Evolutionary conservation across 2,329 filamentous ascomycete genomes (phyloP), one percentile per base, ranked within the genome.

Genomic region (Madurella fahalii): DNA sequence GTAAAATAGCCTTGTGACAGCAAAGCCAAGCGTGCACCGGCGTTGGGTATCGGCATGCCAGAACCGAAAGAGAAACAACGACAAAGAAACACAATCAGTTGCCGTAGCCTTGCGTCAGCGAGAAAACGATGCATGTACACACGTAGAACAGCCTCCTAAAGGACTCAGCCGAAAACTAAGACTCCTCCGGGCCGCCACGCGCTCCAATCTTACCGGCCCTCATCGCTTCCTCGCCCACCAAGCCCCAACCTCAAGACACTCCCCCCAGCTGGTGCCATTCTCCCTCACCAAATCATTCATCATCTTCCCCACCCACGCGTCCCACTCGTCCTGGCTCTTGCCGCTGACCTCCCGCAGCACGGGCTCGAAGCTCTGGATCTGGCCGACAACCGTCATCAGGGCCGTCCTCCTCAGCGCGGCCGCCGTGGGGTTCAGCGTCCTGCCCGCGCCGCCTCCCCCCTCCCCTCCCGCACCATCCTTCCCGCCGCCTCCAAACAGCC

Each of bases 291-390:
- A 72, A 70, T 94, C 87, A 45, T 83, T 82, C 80, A 90, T 93
- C 87, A 96, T 89, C 70, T 86, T 89, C 40, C 86, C 84, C 73
- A 89, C 84, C 92, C 92, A 96, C 41, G 84, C 78, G 69, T 95
- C 89, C 91, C 91, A 96, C 72, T 96, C 92, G 63, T 95, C 90
- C 66, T 89, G 84, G 64, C 87, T 90, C 76, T 95, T 95, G 13
- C 87, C 88, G 65, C 88, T 95, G 44, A 84, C 83, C 64, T 95
- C 88, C 63, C 88, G 83, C 62, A 96, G 74, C 55, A 94, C 73
- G 5, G 90, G 89, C 71, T 96, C 92, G 64, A 96, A 74, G 59
- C 86, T 87, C 68, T 94, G 89, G 51, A 95, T 89, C 78, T 90
- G 82, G 67, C 92, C 87, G 50, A 95, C 82, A 5, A 92, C 84